Base-by-base conservation (phyloP, 345 rosid species). In the Salix caprea region DNA sequence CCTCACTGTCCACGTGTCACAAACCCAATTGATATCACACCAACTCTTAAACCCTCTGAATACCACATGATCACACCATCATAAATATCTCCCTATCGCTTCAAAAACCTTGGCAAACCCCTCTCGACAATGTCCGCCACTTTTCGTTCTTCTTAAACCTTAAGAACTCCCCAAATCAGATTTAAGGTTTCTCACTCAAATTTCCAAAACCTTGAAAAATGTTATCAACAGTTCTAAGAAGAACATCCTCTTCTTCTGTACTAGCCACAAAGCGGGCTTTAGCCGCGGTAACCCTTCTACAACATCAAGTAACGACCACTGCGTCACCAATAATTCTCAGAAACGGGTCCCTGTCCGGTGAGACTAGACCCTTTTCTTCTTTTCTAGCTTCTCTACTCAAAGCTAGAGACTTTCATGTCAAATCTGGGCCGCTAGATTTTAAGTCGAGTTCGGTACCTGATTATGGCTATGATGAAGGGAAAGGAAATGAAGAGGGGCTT, bases 401-500 rank as follows among this genome's bases (percentile, higher is more conserved):
- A 40, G 40, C 67, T 8, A 91, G 87, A 74, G 76, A 68, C 48
- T 87, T 94, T 76, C 96, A 90, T 69, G 84, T 74, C 64, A 84
- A 81, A 73, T 77, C 97, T 30, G 80, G 82, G 21, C 89, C 87
- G 28, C 85, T 87, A 67, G 81, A 78, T 65, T 92, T 85, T 72
- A 84, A 82, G 77, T 83, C 91, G 32, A 82, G 91, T 39, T 13
- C 48, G 65, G 70, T 87, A 4, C 89, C 83, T 1, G 88, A 86
- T 65, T 89, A 80, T 42, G 77, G 74, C 5, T 67, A 54, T 12
- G 91, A 87, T 4, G 94, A 86, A 74, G 74, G 74, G 39, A n/a
- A 62, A 11, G 48, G 40, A 44, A 69, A 73, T 13, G 89, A 88
- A 16, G 98, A 91, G 16, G 96, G 96, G 66, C 91, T 91, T 44